phyloP scores from a whole-genome alignment of 1,284 basidiomycete genomes.

The Trichosporon sp. region DNA sequence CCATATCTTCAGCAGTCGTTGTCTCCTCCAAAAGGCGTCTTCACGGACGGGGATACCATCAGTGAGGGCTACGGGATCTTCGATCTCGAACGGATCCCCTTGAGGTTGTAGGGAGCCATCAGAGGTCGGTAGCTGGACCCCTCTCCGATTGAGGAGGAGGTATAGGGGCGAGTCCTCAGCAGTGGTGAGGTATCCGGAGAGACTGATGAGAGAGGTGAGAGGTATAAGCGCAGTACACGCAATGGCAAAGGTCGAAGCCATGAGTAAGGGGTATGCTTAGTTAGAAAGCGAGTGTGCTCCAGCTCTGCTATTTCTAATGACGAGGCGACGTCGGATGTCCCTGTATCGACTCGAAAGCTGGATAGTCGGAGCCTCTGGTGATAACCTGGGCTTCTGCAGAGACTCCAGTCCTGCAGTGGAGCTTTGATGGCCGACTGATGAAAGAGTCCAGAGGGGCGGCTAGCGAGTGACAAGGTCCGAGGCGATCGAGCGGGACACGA shows the following conservation, averaged over 20 bases:
- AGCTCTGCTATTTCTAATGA: neutral
- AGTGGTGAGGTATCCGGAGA: conserved; percentile 35
- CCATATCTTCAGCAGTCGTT: conserved; percentile 26
- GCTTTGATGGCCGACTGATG: neutral
- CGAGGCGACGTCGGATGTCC: neutral
- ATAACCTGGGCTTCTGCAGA: too few relatives aligned
- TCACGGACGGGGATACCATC: conserved; percentile 72
- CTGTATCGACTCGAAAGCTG: neutral
- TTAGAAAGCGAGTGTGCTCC: neutral
- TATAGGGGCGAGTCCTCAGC: conserved; percentile 33
- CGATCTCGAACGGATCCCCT: conserved; percentile 70
- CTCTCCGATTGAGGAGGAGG: conserved; percentile 10
- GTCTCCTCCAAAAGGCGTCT: conserved; percentile 58
- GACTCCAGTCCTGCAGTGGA: too few relatives aligned
- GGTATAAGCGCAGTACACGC: conserved; percentile 35
- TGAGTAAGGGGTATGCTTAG: neutral
- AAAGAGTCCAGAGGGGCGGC: neutral
- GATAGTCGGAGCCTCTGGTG: neutral
- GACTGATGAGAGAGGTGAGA: conserved; percentile 28
- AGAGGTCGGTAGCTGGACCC: conserved; percentile 30
- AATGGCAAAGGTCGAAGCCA: conserved; percentile 17
- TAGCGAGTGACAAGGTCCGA: neutral
- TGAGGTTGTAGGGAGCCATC: conserved; percentile 28
- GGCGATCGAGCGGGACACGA: neutral
- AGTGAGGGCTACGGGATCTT: conserved; percentile 60